Conservation (phyloP, 176 grass and related monocot genomes). For the Triticum turgidum region DNA sequence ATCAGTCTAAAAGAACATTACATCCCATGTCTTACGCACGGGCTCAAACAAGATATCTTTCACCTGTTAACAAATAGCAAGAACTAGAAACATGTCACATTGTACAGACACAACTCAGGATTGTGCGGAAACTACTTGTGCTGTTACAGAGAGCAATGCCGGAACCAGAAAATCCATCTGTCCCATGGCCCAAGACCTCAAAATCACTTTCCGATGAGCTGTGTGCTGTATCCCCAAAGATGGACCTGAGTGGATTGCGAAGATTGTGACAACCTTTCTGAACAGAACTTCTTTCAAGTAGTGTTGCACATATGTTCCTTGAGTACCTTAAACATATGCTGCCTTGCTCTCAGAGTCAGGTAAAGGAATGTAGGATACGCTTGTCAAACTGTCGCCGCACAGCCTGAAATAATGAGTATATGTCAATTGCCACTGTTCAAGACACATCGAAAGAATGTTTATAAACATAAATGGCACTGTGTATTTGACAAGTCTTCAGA, state of each 20-base stretch:
- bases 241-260: constrained; percentile 59
- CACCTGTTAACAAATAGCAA: no score
- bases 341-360: constrained; percentile 79
- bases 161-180: neutral
- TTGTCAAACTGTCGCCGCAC: constrained; percentile 86
- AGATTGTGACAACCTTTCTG: neutral
- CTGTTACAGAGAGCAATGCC: neutral
- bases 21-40: no score
- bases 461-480: constrained; percentile 2
- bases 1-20: no score
- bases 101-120: no score
- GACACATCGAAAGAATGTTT: neutral
- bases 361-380: constrained; percentile 93
- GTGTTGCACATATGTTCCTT: neutral
- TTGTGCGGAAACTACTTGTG: no score
- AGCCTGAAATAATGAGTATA: constrained; percentile 54
- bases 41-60: no score
- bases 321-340: constrained; percentile 94
- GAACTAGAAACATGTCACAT: no score
- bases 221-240: constrained; percentile 14
- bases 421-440: constrained; percentile 15
- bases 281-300: neutral
- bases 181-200: no score
- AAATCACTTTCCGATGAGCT: no score
- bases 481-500: constrained; percentile 12